Base-by-base conservation (phyloP, 2,329 filamentous ascomycete species). In the Monilinia fructigena region DNA sequence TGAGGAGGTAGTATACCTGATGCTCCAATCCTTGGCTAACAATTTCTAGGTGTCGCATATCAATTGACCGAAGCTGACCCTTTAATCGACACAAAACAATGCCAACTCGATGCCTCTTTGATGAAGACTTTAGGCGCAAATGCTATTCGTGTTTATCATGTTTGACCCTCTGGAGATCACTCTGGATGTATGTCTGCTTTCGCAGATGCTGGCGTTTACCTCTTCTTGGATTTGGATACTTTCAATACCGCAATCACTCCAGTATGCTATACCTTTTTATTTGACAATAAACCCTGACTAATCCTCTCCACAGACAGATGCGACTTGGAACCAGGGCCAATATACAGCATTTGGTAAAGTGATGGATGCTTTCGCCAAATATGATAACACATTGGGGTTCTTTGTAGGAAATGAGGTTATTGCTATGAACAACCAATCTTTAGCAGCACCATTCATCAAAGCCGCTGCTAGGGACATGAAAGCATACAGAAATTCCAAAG, bases 391-490 rank as follows among this genome's bases (percentile, higher is more conserved):
- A 1, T 86, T 92, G 14, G 92, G 91, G 55, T 90, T 95, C 77
- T 94, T 96, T 73, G 84, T 97, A 67, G 93, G 92, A 70, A 97
- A 97, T 75, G 93, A 97, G 77, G 89, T 95, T 68, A 87, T 96
- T 73, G 89, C 89, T 52, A 81, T 80, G 55, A 79, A 80, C 68
- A 81, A 82, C 70, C 82, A 86, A 74, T 86, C 85, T 50, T 75
- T 79, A 35, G 89, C 89, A 42, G 92, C 92, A 11, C 91, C 92
- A 2, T 96, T 89, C 76, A 87, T 96, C 79, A 93, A 96, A 78
- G 89, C 92, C 60, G 90, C 92, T 38, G 85, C 87, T 55, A 86
- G 89, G 68, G 92, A 96, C 77, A 82, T 96, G 80, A 96, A 96
- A 80, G 86, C 87, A 8, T 93, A 96, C 79, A 85, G 91, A 67